phyloP scores from a whole-genome alignment of 805 yeast genomes.

The Metschnikowia proteae region DNA sequence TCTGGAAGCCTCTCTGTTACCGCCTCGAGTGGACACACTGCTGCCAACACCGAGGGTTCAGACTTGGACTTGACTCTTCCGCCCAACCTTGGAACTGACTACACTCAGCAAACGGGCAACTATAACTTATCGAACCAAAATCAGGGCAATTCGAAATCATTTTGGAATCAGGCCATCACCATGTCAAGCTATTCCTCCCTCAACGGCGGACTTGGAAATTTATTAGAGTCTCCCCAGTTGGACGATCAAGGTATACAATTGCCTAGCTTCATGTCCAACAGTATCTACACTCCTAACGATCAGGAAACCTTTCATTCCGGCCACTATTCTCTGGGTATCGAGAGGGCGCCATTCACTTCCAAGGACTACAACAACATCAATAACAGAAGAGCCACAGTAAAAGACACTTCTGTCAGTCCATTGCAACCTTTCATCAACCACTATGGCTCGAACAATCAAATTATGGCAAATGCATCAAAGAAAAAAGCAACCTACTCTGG shows the following conservation, averaged over 20 bases:
- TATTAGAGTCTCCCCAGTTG: slow-evolving; percentile 9
- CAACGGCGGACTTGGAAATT: background rate
- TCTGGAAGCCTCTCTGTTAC: slow-evolving; percentile 18
- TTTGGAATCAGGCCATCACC: background rate
- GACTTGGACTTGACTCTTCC: slow-evolving; percentile 13
- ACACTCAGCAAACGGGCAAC: background rate
- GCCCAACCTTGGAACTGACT: background rate
- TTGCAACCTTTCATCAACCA: slow-evolving; percentile 5
- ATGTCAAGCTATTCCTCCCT: background rate
- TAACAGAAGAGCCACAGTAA: slow-evolving; percentile 5
- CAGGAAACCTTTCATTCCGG: background rate
- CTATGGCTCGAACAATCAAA: slow-evolving; percentile 8
- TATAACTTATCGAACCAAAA: background rate
- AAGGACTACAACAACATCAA: slow-evolving; percentile 11
- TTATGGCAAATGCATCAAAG: slow-evolving; percentile 6
- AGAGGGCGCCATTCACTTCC: slow-evolving; percentile 6
- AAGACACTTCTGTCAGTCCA: slow-evolving; percentile 7
- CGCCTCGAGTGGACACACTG: slow-evolving; percentile 15
- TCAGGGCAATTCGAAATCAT: background rate
- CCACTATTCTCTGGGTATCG: background rate
- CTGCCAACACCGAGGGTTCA: slow-evolving; percentile 13
- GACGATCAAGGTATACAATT: slow-evolving; percentile 16
- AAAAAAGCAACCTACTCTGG: slow-evolving; percentile 16
- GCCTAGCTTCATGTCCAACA: slow-evolving; percentile 17
- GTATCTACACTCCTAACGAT: slow-evolving; percentile 4